Evolutionary conservation across 2,329 filamentous ascomycete species (phyloP).

Genomic region (Ceratocystis harringtonii): DNA sequence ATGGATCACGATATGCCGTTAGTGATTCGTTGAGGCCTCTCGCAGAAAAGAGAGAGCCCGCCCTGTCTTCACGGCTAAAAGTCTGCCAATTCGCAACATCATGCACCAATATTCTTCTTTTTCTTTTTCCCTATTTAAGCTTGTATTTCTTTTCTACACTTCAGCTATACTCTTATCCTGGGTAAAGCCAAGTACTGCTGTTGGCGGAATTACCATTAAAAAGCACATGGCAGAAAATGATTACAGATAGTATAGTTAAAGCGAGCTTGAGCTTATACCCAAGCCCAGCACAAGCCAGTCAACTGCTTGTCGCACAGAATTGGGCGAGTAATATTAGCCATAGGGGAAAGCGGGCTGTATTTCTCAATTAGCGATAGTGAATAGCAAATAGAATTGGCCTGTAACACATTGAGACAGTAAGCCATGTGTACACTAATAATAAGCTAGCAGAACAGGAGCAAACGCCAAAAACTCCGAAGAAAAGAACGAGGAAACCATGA

Average conservation of each 20-base stretch:
- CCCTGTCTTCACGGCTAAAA: background rate
- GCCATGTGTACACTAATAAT: background rate
- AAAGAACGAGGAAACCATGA: background rate
- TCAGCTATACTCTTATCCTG: background rate
- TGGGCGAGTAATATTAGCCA: background rate
- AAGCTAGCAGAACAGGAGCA: background rate
- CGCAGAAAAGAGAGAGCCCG: background rate
- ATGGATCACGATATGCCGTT: slow-evolving; percentile 47
- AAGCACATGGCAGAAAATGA: background rate
- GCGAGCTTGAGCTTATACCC: background rate
- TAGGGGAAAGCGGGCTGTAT: background rate
- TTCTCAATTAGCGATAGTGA: background rate
- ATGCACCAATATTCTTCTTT: background rate
- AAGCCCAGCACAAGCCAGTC: background rate
- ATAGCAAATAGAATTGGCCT: background rate
- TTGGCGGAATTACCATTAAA: background rate
- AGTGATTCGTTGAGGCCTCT: background rate
- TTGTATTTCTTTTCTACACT: background rate
- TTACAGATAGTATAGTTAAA: background rate
- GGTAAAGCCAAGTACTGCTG: background rate
- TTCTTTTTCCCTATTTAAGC: background rate
- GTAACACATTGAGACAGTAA: background rate
- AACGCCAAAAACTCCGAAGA: background rate
- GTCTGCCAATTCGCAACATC: background rate
- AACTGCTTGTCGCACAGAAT: background rate